Conservation (phyloP, 352 stramenopile genomes). For the Phytophthora pini region DNA sequence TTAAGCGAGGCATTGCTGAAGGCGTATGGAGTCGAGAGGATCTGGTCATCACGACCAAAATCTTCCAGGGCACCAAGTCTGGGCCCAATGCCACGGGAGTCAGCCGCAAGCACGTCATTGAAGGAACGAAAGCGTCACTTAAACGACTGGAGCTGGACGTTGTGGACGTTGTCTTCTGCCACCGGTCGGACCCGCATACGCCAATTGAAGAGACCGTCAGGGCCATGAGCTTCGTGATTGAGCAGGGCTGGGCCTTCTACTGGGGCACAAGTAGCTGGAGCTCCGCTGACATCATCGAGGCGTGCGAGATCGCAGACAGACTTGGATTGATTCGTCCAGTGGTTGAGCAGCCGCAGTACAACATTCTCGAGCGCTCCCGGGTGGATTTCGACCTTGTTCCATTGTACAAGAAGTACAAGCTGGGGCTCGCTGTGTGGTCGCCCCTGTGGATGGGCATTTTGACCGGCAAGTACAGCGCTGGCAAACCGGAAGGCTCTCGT, state of each 20-base stretch:
- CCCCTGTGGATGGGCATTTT: constrained; percentile 1
- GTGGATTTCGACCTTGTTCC: constrained; percentile 19
- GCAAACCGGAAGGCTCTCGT: neutral
- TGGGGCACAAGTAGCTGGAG: constrained; percentile 5
- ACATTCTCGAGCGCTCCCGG: constrained; percentile 14
- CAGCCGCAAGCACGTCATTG: constrained; percentile 29
- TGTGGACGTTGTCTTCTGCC: constrained; percentile 48
- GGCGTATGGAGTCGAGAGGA: constrained; percentile 8
- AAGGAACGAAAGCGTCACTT: constrained; percentile 34
- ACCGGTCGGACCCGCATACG: constrained; percentile 38
- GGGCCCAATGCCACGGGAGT: constrained; percentile 10
- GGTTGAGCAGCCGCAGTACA: constrained; percentile 56
- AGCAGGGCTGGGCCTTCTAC: constrained; percentile 20
- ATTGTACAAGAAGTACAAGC: constrained; percentile 28
- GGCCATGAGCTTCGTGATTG: constrained; percentile 18
- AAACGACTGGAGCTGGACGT: constrained; percentile 24
- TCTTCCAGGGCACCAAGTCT: constrained; percentile 29
- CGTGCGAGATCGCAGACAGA: constrained; percentile 52
- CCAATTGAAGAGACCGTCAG: constrained; percentile 36
- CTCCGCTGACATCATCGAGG: constrained; percentile 56
- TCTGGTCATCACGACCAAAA: constrained; percentile 46
- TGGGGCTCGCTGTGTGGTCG: constrained; percentile 20
- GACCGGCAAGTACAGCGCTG: constrained; percentile 16
- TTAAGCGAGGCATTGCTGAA: constrained; percentile 15
- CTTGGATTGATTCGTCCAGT: constrained; percentile 32